Evolutionary conservation across 2,329 filamentous ascomycete genomes (phyloP), one percentile per base, ranked within the genome.

Genomic region (Colletotrichum truncatum): DNA sequence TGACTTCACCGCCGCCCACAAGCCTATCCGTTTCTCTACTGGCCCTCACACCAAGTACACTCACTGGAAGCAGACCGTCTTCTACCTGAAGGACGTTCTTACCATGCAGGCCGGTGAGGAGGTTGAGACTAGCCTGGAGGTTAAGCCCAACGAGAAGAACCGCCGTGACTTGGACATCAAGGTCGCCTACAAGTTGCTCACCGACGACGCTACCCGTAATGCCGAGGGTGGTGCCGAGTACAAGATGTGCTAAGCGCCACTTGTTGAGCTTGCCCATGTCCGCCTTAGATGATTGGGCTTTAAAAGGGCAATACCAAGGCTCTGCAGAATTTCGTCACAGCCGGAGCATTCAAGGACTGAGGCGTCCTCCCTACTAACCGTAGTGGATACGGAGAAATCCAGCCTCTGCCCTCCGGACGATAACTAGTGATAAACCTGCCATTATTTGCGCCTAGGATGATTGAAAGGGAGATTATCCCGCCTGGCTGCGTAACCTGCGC

Each of bases 1-100:
- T 73, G 95, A 98, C 76, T 99, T 99, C 82, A 92, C 93, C 54
- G 94, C 94, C 65, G 98, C 96, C 87, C 96, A 99, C 87, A 98
- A 98, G 87, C 93, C 94, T 30, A 94, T 99, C 76, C 89, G 91
- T 75, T 99, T 99, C 87, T 97, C 93, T 57, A 99, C 96, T 16
- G 96, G 96, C 21, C 96, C 96, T 26, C 96, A 98, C 82, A 97
- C 95, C 73, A 98, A 98, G 84, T 98, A 98, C 84, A 99, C 96
- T 16, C 96, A 99, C 87, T 99, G 96, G 96, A 99, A 99, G 85
- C 96, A 99, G 85, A 99, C 96, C 11, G 96, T 99, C 68, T 98
- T 99, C 84, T 99, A 99, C 83, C 86, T 99, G 69, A 89, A 92
- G 74, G 94, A 99, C 72, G 93, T 97, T 32, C 84, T 99, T 69